Conservation (phyloP, 495 filamentous ascomycete species). For the Sporormia fimetaria region DNA sequence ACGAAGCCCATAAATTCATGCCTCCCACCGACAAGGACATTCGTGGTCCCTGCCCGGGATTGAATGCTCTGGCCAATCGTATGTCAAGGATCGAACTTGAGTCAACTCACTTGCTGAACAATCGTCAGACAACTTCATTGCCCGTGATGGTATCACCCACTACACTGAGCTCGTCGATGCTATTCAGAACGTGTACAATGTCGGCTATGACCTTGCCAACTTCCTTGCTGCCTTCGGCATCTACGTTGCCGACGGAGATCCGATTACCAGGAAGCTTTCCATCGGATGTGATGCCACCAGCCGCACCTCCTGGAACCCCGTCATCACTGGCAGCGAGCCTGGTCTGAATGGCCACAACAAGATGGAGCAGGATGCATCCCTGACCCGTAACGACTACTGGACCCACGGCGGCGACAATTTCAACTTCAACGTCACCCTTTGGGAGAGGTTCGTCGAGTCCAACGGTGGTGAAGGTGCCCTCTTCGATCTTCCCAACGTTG, state of each 20-base stretch:
- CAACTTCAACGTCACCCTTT: slow-evolving; percentile 36
- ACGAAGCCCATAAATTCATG: slow-evolving; percentile 29
- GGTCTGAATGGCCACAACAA: slow-evolving; percentile 38
- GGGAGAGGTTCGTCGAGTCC: slow-evolving; percentile 27
- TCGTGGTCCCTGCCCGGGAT: slow-evolving; percentile 28
- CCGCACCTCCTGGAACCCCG: slow-evolving; percentile 30
- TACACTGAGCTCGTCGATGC: slow-evolving; percentile 37
- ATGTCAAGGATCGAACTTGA: background rate
- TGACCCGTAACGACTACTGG: slow-evolving; percentile 38
- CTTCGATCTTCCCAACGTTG: background rate
- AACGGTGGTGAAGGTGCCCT: background rate
- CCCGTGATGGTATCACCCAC: slow-evolving; percentile 36
- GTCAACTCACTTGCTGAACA: background rate
- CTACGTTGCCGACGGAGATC: slow-evolving; percentile 31
- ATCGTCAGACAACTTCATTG: slow-evolving; percentile 28
- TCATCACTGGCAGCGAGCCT: slow-evolving; percentile 30
- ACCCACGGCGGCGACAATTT: slow-evolving; percentile 32
- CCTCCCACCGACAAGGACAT: slow-evolving; percentile 25
- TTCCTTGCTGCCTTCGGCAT: slow-evolving; percentile 33
- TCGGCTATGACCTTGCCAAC: slow-evolving; percentile 33
- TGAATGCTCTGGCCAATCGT: slow-evolving; percentile 33
- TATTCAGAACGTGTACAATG: slow-evolving; percentile 37
- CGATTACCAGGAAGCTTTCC: slow-evolving; percentile 34
- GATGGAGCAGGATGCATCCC: slow-evolving; percentile 35
- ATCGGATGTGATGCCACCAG: slow-evolving; percentile 38